Evolutionary conservation across 1,284 basidiomycete genomes (phyloP).

Genomic region (Sanghuangporus sanghuang): DNA sequence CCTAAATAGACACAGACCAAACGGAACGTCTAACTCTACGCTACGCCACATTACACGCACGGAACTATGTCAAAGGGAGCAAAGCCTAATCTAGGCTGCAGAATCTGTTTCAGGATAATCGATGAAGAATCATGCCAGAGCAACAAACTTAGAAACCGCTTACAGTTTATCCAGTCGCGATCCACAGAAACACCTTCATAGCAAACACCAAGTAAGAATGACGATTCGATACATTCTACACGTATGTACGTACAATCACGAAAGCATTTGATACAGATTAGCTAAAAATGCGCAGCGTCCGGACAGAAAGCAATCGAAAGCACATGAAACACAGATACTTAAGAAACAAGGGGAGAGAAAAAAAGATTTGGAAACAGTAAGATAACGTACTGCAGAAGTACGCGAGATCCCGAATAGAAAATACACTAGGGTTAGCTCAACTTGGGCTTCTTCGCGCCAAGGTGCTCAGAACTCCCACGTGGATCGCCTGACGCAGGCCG

Average conservation of each 20-base stretch:
- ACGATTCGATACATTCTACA: neutral
- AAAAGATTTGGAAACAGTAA: neutral
- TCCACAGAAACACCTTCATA: too few relatives aligned
- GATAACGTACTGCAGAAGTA: neutral
- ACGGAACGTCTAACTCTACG: too few relatives aligned
- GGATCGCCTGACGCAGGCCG: slow-evolving; percentile 9
- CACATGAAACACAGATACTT: neutral
- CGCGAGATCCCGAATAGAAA: neutral
- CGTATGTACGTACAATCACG: neutral
- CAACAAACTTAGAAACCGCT: too few relatives aligned
- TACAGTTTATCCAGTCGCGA: too few relatives aligned
- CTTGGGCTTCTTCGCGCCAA: slow-evolving; percentile 12
- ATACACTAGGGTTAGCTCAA: neutral
- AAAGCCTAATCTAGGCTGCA: too few relatives aligned
- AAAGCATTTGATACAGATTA: neutral
- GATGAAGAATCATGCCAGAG: too few relatives aligned
- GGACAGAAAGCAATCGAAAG: neutral
- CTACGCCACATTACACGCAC: too few relatives aligned
- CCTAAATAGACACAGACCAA: too few relatives aligned
- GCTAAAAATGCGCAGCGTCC: neutral
- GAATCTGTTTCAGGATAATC: too few relatives aligned
- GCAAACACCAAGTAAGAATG: neutral
- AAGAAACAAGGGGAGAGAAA: neutral
- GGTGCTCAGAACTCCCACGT: slow-evolving; percentile 3
- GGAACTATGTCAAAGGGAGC: too few relatives aligned